Evolutionary conservation across 108 stramenopile genomes (phyloP).

Genomic region (Aurantiochytrium sp.): DNA sequence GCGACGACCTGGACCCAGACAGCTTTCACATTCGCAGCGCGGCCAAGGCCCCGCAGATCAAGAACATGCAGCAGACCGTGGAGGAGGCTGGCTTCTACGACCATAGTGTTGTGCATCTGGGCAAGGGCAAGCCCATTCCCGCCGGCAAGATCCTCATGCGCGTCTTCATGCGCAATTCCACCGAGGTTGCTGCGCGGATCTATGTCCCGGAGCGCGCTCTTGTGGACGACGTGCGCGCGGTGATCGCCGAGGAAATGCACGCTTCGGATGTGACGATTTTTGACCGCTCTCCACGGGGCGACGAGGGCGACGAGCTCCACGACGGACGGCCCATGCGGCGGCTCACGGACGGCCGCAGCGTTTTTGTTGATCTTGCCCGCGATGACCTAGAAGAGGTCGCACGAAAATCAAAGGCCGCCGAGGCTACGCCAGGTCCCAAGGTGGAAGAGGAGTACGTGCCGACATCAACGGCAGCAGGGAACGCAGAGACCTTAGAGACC

Average conservation of each 20-base stretch:
- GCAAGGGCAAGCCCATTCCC: conserved; percentile 14
- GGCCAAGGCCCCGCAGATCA: neutral
- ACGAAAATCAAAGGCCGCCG: too few relatives aligned
- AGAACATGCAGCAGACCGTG: neutral
- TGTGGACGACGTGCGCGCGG: neutral
- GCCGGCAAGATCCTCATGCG: neutral
- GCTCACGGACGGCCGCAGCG: neutral
- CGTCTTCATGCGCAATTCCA: neutral
- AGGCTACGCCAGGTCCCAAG: too few relatives aligned
- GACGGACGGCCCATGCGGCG: neutral
- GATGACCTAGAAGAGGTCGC: too few relatives aligned
- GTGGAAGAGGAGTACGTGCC: too few relatives aligned
- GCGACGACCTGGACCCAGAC: neutral
- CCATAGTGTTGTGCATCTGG: conserved; percentile 7
- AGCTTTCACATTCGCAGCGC: neutral
- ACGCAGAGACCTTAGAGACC: too few relatives aligned
- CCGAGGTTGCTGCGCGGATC: neutral
- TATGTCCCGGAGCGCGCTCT: neutral
- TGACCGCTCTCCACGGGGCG: neutral
- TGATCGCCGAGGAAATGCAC: neutral
- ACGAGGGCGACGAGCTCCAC: neutral
- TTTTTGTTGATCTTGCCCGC: neutral
- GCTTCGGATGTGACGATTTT: neutral
- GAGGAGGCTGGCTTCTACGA: neutral
- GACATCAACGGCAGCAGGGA: too few relatives aligned